Evolutionary conservation across 176 grass and related monocot species (phyloP), one percentile per base, ranked within the genome.

Genomic region (Dactylis glomerata): DNA sequence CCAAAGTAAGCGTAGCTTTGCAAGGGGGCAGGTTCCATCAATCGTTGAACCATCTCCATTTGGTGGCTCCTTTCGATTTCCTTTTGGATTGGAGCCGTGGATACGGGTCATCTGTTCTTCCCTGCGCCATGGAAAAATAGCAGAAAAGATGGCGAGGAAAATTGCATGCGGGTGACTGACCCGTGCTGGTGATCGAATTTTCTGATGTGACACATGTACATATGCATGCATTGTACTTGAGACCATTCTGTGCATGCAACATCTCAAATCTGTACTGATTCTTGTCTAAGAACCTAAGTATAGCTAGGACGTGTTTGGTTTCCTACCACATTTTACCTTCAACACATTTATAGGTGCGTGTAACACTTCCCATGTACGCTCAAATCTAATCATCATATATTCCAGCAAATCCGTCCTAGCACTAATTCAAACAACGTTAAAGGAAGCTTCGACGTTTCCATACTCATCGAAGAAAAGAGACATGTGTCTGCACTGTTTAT

Each of bases 1-100:
- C 49, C 28, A 87, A 68, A 68, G 33, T 42, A 57, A 5, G 59
- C 27, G 30, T 61, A 44, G 22, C n/a, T 71, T 71, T 40, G 23
- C n/a, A 38, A 38, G 50, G 63, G 47, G 22, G 64, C 30, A 77
- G 12, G 81, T 72, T 84, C 79, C 86, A 84, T 88, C 86, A 52
- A 76, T 42, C 20, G 74, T 51, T 72, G 73, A 87, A 36, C 79
- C 49, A 3, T 82, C 59, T 47, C 22, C 16, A 50, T 88, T 82
- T 6, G 9, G 75, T 42, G 52, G 74, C 64, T 62, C 31, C 41
- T 83, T 71, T 72, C 9, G 20, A 52, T 72, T 73, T 64, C 27
- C 34, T 33, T 80, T 66, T 69, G 14, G 10, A 20, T 47, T 55
- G 31, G 30, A 86, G 54, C 55, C 17, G 10, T 77, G 59, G 19